phyloP scores from a whole-genome alignment of 2,329 filamentous ascomycete genomes.

The Scedosporium minutisporum region DNA sequence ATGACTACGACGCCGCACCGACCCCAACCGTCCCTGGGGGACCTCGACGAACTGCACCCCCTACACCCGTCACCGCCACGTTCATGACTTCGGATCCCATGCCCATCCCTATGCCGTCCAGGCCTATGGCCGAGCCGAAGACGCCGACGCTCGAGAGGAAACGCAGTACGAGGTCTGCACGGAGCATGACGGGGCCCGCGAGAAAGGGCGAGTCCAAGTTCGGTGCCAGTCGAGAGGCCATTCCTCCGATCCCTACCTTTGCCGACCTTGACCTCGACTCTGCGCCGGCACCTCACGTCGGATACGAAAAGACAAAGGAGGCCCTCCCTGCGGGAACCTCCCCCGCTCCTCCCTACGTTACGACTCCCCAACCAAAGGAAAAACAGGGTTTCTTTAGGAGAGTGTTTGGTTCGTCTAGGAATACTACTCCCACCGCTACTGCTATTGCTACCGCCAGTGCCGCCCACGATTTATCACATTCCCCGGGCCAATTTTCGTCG shows the following conservation, averaged over 20 bases:
- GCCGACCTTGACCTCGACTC: constrained; percentile 33
- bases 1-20: constrained; percentile 65
- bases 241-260: constrained; percentile 2
- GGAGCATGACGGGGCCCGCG: constrained; percentile 28
- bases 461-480: constrained; percentile 6
- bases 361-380: constrained; percentile 47
- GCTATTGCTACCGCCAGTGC: background rate
- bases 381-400: constrained; percentile 85
- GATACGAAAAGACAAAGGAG: constrained; percentile 50
- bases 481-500: constrained; percentile 22
- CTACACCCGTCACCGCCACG: constrained; percentile 26
- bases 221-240: background rate
- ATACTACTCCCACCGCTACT: constrained; percentile 16
- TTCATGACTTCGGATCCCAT: constrained; percentile 10
- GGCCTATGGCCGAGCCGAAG: constrained; percentile 3
- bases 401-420: constrained; percentile 70
- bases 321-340: constrained; percentile 38
- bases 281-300: constrained; percentile 48
- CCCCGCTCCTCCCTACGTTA: constrained; percentile 31
- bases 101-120: constrained; percentile 9
- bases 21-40: constrained; percentile 77
- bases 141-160: constrained; percentile 39
- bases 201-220: constrained; percentile 5
- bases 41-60: constrained; percentile 44
- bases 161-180: constrained; percentile 49